Evolutionary conservation across 345 rosid genomes (phyloP).

Genomic region (Eucalyptus urophylla): DNA sequence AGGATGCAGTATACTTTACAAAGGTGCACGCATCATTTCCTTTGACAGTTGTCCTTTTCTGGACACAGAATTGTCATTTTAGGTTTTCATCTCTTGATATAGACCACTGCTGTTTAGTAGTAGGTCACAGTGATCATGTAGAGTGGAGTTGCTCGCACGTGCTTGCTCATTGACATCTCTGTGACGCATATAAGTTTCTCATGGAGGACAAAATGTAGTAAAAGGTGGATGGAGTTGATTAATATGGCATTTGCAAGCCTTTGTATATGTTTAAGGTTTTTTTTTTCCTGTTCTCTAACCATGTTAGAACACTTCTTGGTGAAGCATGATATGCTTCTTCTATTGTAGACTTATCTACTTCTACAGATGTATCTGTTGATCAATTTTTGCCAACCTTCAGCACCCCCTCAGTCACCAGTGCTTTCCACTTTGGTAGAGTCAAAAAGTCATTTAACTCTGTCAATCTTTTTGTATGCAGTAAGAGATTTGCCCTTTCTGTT

Average conservation of each 20-base stretch:
- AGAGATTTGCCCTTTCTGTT: neutral
- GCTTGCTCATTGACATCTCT: neutral
- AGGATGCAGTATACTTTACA: conserved; percentile 80
- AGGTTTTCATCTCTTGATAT: neutral
- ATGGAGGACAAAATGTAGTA: neutral
- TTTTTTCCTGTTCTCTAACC: neutral
- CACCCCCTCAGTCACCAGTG: neutral
- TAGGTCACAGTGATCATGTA: neutral
- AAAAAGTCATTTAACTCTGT: neutral
- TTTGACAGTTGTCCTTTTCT: neutral
- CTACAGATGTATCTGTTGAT: neutral
- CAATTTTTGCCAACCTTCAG: neutral
- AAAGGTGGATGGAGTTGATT: neutral
- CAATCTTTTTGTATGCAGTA: neutral
- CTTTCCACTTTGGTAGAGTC: neutral
- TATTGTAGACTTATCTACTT: neutral
- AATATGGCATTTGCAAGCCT: neutral
- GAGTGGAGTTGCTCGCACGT: neutral
- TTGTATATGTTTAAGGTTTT: neutral
- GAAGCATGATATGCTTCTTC: neutral
- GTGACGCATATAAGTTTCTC: neutral
- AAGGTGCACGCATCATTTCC: conserved; percentile 24
- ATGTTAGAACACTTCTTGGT: neutral
- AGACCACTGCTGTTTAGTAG: neutral
- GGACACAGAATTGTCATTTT: neutral